A percentile compares a stretch with the other conserved stretches of the same genome.
phyloP scores from a whole-genome alignment of 306 rosid species.

The Hippophae tibetana region DNA sequence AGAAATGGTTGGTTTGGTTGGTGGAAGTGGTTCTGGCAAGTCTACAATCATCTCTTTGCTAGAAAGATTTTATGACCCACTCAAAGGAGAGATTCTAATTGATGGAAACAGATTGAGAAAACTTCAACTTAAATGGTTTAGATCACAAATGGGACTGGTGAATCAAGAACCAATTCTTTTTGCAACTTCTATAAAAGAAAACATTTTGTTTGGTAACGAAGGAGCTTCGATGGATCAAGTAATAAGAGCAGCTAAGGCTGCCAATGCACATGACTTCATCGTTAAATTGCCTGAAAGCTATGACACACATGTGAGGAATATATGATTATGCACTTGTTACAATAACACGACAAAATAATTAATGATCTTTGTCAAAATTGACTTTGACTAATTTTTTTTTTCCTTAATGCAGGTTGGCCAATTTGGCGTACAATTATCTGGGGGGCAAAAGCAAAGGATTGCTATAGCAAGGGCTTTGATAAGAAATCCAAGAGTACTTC shows the following conservation, averaged over 20 bases:
- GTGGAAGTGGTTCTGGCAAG: constrained; percentile 87
- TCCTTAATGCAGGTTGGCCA: constrained; percentile 46
- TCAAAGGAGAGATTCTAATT: constrained; percentile 45
- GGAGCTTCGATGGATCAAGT: constrained; percentile 55
- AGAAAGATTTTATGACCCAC: constrained; percentile 82
- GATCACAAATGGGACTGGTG: constrained; percentile 75
- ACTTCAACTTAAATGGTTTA: constrained; percentile 54
- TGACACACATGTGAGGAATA: constrained; percentile 57
- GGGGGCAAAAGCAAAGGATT: constrained; percentile 87
- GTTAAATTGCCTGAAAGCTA: constrained; percentile 49
- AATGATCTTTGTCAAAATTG: background rate
- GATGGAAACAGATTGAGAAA: constrained; percentile 50
- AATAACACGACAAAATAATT: too few relatives aligned
- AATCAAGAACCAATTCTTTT: constrained; percentile 77
- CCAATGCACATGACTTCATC: constrained; percentile 81
- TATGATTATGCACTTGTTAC: background rate
- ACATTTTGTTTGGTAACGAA: constrained; percentile 70
- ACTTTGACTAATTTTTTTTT: background rate
- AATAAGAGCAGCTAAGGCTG: constrained; percentile 49
- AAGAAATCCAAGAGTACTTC: constrained; percentile 61
- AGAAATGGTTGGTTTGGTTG: constrained; percentile 61
- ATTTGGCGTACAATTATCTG: constrained; percentile 71
- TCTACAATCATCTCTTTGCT: constrained; percentile 63
- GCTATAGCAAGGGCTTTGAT: constrained; percentile 78
- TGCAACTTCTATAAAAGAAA: constrained; percentile 73